Conservation (phyloP, 257 asterid species). For the Buddleja alternifolia region DNA sequence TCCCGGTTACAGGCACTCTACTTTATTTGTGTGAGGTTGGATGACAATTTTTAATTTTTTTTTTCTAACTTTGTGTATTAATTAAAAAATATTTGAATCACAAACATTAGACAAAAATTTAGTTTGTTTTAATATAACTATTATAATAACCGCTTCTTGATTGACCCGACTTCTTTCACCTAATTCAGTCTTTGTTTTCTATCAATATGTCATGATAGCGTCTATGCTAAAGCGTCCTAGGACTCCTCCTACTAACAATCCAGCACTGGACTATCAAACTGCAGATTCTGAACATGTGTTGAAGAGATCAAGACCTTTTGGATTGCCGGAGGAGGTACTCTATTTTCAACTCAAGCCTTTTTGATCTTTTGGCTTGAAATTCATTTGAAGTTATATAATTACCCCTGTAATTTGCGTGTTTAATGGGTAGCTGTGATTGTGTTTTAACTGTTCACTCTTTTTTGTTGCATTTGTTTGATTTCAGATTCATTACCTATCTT, state of each 20-base stretch:
- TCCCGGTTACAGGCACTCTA: not conserved
- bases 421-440: slow-evolving; percentile 1
- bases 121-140: not conserved
- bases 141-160: slow-evolving; percentile 11
- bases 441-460: not conserved
- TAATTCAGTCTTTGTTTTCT: slow-evolving; percentile 30
- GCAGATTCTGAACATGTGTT: slow-evolving; percentile 52
- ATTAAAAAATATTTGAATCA: slow-evolving; percentile 8
- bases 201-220: slow-evolving; percentile 40
- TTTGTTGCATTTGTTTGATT: slow-evolving; percentile 13
- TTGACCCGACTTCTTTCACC: slow-evolving; percentile 26
- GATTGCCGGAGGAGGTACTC: slow-evolving; percentile 52
- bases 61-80: not conserved
- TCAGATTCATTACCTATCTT: slow-evolving; percentile 22
- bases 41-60: not conserved
- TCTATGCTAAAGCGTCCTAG: slow-evolving; percentile 58
- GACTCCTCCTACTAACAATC: slow-evolving; percentile 57
- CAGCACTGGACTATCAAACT: slow-evolving; percentile 56
- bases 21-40: not conserved
- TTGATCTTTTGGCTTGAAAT: not conserved
- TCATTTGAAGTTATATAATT: slow-evolving; percentile 10
- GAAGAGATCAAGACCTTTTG: slow-evolving; percentile 55
- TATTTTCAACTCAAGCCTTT: not conserved
- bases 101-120: not conserved
- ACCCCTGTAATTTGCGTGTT: slow-evolving; percentile 4